Evolutionary conservation across 2,329 filamentous ascomycete genomes (phyloP).

Genomic region (Sclerotinia sclerotiorum): DNA sequence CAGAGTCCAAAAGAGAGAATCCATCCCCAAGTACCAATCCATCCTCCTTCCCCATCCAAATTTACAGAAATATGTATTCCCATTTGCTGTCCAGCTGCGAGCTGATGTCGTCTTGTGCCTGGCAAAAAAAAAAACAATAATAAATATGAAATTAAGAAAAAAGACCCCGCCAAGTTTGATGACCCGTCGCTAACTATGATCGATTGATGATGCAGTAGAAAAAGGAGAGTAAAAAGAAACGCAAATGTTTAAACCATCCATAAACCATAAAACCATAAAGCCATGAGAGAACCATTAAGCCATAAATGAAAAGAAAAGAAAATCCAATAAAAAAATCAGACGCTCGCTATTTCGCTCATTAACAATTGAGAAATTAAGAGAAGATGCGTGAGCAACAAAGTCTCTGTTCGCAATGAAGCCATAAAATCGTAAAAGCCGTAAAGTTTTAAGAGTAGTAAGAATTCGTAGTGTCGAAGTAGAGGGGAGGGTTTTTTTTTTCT

Average conservation of each 20-base stretch:
- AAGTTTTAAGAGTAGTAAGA: conserved; percentile 20
- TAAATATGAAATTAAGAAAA: conserved; percentile 22
- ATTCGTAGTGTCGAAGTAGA: conserved; percentile 23
- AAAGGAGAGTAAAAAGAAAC: conserved; percentile 17
- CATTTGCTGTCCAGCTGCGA: conserved; percentile 24
- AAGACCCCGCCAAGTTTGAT: conserved; percentile 20
- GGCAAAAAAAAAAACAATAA: conserved; percentile 11
- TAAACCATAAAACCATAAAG: conserved; percentile 22
- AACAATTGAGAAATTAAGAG: conserved; percentile 34
- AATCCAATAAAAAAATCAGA: conserved; percentile 31
- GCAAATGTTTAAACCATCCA: conserved; percentile 10
- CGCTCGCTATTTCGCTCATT: conserved; percentile 37
- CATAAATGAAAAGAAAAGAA: conserved; percentile 39
- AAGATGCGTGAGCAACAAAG: conserved; percentile 51
- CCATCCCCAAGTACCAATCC: conserved; percentile 15
- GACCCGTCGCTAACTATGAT: conserved; percentile 26
- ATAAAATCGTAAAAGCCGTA: conserved; percentile 32
- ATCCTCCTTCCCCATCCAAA: conserved; percentile 13
- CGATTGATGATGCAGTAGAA: conserved; percentile 22
- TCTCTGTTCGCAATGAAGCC: conserved; percentile 42
- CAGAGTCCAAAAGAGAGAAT: conserved; percentile 21
- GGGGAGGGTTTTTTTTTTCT: conserved; percentile 13
- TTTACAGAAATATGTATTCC: conserved; percentile 22
- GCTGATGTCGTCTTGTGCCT: conserved; percentile 24
- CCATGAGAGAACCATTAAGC: conserved; percentile 34